Evolutionary conservation across 2,329 filamentous ascomycete genomes (phyloP).

Genomic region (Aspergillus sp.): DNA sequence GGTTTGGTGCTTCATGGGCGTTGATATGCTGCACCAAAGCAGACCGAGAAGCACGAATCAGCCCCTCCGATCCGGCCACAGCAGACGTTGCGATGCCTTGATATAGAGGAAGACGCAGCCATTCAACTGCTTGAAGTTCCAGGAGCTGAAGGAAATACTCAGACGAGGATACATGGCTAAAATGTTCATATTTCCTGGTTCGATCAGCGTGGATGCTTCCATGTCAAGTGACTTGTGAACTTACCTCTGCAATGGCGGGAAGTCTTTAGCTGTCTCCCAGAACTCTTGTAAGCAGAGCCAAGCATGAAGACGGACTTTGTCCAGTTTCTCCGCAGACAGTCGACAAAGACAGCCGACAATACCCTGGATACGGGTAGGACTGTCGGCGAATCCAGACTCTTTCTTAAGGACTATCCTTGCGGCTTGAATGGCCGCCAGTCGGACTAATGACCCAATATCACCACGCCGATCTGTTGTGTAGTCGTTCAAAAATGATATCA

Average conservation of each 20-base stretch:
- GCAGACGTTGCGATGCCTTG: slow-evolving; percentile 46
- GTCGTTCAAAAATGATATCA: slow-evolving; percentile 63
- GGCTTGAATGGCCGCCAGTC: slow-evolving; percentile 72
- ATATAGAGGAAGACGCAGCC: slow-evolving; percentile 37
- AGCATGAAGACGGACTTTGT: slow-evolving; percentile 68
- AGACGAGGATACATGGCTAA: slow-evolving; percentile 43
- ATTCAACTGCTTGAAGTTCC: slow-evolving; percentile 32
- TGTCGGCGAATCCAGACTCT: slow-evolving; percentile 6
- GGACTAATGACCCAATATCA: slow-evolving; percentile 83
- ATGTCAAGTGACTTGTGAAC: background rate
- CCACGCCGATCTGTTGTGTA: slow-evolving; percentile 88
- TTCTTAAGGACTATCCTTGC: slow-evolving; percentile 45
- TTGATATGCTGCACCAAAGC: slow-evolving; percentile 40
- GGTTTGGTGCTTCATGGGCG: slow-evolving; percentile 21
- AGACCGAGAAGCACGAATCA: slow-evolving; percentile 41
- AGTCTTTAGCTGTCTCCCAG: slow-evolving; percentile 35
- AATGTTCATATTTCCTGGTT: slow-evolving; percentile 40
- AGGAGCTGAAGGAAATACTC: slow-evolving; percentile 45
- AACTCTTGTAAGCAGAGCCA: slow-evolving; percentile 43
- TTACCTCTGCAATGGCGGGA: slow-evolving; percentile 43
- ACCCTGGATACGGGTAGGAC: slow-evolving; percentile 19
- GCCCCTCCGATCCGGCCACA: slow-evolving; percentile 43
- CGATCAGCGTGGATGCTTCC: slow-evolving; percentile 12
- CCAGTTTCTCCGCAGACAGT: slow-evolving; percentile 82
- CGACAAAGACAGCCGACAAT: slow-evolving; percentile 54